Base-by-base conservation (phyloP, 306 rosid species). In the Amphicarpaea edgeworthii region DNA sequence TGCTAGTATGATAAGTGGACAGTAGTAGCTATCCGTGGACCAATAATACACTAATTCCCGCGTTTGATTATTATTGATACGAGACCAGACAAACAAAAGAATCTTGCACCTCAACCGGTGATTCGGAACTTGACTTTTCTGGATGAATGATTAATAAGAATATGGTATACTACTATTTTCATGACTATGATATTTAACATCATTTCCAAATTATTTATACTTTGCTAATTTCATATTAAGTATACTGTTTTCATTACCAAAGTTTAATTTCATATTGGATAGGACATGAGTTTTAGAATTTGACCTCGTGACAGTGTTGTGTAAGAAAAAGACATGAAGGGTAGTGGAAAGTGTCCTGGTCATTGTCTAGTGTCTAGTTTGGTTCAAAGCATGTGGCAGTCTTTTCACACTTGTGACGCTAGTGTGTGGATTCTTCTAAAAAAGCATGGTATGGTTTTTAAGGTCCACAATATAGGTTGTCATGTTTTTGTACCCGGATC, bases 331-430 rank as follows among this genome's bases (percentile, higher is more conserved):
- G 21, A 34, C 61, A 66, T 24, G 46, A 3, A 14, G 37, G 46
- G 80, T 74, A 73, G 84, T 73, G 84, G 71, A 66, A 73, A 73
- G 47, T 55, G 84, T 80, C 76, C 28, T 4, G 21, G 64, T 80
- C 79, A 73, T 8, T 1, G 6, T 38, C 64, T 63, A 47, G 6
- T 24, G 61, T 23, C 61, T 64, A 49, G 30, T 41, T 65, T 53
- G 62, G 30, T 71, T 57, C 74, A 53, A 72, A 65, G 19, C 69
- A 72, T 32, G 79, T 68, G 12, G 20, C 49, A 20, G 72, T 64
- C 62, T 64, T 72, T 79, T 73, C 75, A 54, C 8, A 43, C 38
- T 12, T 3, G 67, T 47, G 30, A 72, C 69, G 19, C 8, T 45
- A 66, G 79, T 42, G 23, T 64, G 19, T 28, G 21, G n/a, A 53